Conservation (phyloP, 2,329 filamentous ascomycete genomes). For the Calonectria pauciramosa region DNA sequence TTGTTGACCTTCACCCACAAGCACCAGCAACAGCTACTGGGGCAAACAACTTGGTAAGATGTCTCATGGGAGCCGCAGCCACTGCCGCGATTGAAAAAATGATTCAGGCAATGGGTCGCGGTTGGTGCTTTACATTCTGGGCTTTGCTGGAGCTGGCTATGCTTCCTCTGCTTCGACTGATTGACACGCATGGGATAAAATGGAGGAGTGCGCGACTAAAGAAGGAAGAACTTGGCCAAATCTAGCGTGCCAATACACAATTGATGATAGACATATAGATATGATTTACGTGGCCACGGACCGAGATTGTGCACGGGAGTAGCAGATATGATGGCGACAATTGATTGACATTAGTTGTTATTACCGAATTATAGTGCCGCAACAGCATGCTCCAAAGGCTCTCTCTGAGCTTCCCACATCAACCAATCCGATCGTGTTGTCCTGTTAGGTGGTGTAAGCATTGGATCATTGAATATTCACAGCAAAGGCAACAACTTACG, state of each 20-base stretch:
- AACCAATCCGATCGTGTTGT: conserved; percentile 98
- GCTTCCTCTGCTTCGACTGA: conserved; percentile 63
- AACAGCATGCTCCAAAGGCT: conserved; percentile 76
- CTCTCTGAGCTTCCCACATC: conserved; percentile 88
- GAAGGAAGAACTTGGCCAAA: conserved; percentile 45
- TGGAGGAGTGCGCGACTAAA: conserved; percentile 66
- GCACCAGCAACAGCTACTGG: conserved; percentile 74
- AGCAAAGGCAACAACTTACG: conserved; percentile 68
- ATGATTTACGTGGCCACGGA: background rate
- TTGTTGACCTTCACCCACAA: conserved; percentile 74
- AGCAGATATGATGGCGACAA: background rate
- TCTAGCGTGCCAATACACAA: background rate
- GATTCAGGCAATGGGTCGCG: conserved; percentile 68
- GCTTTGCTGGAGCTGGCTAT: conserved; percentile 63
- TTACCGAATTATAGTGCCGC: conserved; percentile 66
- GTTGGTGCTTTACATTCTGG: conserved; percentile 74
- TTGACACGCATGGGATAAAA: conserved; percentile 62
- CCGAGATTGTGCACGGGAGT: background rate
- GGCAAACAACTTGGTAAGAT: conserved; percentile 75
- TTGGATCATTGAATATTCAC: background rate
- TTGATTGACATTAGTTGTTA: conserved; percentile 17
- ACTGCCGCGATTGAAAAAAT: conserved; percentile 73
- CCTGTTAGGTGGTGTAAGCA: conserved; percentile 57
- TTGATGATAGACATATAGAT: background rate
- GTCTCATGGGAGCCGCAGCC: conserved; percentile 70